Evolutionary conservation across 169 alveolate species (phyloP).

Genomic region (Plasmodium vinckei): DNA sequence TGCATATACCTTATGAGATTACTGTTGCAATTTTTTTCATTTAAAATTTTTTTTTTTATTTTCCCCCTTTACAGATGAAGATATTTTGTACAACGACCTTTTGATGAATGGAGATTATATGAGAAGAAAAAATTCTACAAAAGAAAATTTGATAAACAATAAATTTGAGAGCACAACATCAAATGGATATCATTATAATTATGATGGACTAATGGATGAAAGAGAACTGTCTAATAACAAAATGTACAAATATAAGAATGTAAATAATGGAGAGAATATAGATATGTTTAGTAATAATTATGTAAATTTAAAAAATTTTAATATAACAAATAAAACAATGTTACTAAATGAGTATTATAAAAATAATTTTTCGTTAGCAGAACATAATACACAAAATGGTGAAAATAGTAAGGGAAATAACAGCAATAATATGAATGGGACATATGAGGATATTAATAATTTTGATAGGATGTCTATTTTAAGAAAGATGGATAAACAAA

Average conservation of each 20-base stretch:
- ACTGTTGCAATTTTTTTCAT: too few species aligned
- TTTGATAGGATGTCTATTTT: constrained; percentile 1
- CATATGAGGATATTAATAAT: background rate
- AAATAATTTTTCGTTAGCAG: constrained; percentile 11
- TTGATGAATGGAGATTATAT: background rate
- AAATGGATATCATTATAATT: background rate
- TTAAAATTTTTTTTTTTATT: background rate
- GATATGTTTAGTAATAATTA: constrained; percentile 1
- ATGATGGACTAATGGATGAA: background rate
- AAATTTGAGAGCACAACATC: constrained; percentile 10
- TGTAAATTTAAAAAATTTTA: background rate
- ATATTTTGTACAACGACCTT: background rate
- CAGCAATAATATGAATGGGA: background rate
- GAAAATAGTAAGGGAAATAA: constrained; percentile 7
- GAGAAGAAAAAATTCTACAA: constrained; percentile 6
- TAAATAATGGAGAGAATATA: constrained; percentile 7
- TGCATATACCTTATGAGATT: too few species aligned
- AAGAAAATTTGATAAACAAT: background rate
- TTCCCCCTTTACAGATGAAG: background rate
- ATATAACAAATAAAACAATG: background rate
- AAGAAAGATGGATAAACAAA: constrained; percentile 13
- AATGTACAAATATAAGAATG: constrained; percentile 18
- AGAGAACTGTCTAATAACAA: background rate
- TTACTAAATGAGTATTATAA: constrained; percentile 11
- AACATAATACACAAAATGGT: constrained; percentile 1